Percentiles rank a stretch among this genome's conserved stretches.
Conservation (phyloP, 129 eudicot genomes). For the Mikania micrantha region DNA sequence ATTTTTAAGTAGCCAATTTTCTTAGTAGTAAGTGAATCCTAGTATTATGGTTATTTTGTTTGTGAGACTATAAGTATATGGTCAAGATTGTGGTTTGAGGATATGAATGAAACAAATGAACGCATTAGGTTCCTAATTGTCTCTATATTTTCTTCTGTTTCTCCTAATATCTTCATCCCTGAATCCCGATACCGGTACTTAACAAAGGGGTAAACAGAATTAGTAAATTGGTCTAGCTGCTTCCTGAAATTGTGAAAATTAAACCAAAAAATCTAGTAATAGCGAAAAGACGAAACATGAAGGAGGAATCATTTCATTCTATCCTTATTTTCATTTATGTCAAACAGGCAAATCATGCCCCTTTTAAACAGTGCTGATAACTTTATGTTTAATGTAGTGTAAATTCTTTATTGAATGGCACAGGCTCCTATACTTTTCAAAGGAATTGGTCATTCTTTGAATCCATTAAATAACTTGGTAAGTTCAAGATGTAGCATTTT, state of each 20-base stretch:
- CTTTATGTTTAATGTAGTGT: neutral
- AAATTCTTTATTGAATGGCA: slow-evolving; percentile 11
- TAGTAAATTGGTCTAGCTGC: neutral
- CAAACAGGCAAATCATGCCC: neutral
- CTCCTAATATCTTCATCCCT: too few species aligned
- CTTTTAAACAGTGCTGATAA: neutral
- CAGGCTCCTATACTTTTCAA: slow-evolving; percentile 83
- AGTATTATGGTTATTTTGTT: too few species aligned
- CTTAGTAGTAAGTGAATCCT: too few species aligned
- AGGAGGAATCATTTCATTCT: neutral
- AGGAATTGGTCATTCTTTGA: slow-evolving; percentile 70
- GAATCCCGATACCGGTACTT: too few species aligned
- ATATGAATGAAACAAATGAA: too few species aligned
- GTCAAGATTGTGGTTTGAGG: too few species aligned
- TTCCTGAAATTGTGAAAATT: neutral
- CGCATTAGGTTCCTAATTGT: too few species aligned
- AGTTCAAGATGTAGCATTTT: slow-evolving; percentile 14
- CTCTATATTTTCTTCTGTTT: too few species aligned
- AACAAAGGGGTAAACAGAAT: neutral
- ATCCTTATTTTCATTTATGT: neutral
- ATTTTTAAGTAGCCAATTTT: too few species aligned
- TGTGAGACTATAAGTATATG: too few species aligned
- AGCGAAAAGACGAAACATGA: neutral
- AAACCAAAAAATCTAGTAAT: neutral
- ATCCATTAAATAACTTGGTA: slow-evolving; percentile 70